Conservation (phyloP, 768 basidiomycete species). For the Xerocomellus amylosporus region DNA sequence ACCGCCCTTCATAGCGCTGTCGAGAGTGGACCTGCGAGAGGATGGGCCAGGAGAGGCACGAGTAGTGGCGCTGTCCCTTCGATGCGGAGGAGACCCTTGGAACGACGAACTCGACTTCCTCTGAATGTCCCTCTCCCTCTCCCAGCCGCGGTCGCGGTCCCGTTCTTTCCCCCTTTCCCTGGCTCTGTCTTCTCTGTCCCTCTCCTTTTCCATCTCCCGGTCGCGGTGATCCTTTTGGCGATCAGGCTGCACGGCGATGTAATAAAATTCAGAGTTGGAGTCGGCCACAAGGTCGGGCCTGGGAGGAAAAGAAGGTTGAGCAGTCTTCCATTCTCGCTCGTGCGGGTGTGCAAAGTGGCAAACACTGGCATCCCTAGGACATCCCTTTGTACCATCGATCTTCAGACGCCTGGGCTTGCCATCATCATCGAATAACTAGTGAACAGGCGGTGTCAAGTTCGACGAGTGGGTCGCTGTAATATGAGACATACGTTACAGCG, state of each 20-base stretch:
- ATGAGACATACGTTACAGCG: slow-evolving; percentile 31
- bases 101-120: slow-evolving; percentile 10
- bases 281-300: slow-evolving; percentile 18
- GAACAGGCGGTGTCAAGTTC: slow-evolving; percentile 4
- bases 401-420: slow-evolving; percentile 24
- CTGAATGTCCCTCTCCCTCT: neutral
- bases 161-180: neutral
- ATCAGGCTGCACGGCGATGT: slow-evolving; percentile 12
- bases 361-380: slow-evolving; percentile 16
- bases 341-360: slow-evolving; percentile 34
- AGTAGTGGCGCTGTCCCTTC: slow-evolving; percentile 14
- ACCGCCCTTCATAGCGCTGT: slow-evolving; percentile 3
- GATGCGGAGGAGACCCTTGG: slow-evolving; percentile 14
- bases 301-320: slow-evolving; percentile 28
- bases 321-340: slow-evolving; percentile 33
- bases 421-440: slow-evolving; percentile 30
- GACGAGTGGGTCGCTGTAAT: neutral
- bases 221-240: slow-evolving; percentile 9
- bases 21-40: slow-evolving; percentile 16
- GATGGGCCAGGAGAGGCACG: slow-evolving; percentile 11
- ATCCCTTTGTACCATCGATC: slow-evolving; percentile 20
- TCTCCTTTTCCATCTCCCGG: slow-evolving; percentile 9
- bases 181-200: neutral
- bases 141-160: neutral
- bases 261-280: slow-evolving; percentile 22